Base-by-base conservation (phyloP, 345 rosid genomes). In the Clausena lansium region DNA sequence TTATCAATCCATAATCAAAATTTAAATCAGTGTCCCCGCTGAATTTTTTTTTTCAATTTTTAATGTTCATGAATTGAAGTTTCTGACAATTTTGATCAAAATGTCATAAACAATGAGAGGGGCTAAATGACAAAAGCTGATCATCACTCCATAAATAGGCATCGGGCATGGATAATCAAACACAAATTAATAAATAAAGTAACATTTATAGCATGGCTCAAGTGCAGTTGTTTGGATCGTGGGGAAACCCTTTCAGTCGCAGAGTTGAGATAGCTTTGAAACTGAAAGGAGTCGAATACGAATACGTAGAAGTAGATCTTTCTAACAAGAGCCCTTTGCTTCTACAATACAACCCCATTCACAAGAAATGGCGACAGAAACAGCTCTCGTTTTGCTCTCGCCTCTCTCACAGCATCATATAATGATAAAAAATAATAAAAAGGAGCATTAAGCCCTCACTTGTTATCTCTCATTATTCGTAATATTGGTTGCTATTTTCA, bases 261-360 rank as follows among this genome's bases (percentile, higher is more conserved):
- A 84, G 89, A 58, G 84, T 87, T 10, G 86, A 86, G 79, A 79
- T 81, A 73, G 92, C 83, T 70, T 82, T 88, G 41, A 81, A 80
- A 63, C 76, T 90, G 80, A 88, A 90, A 69, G 94, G 87, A 19
- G 81, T 88, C 50, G 69, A 80, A 36, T 87, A 88, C 47, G 85
- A 90, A 61, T 85, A 77, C 73, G 62, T 83, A 11, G 88, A 87
- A 59, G 91, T 87, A 66, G 90, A 90, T 74, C 67, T 88, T 45
- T 45, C 50, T 45, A 45, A 45, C 50, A 45, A 45, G 50, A 45
- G 50, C 17, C 17, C 50, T 13, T 0, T 13, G 50, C 50, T 45
- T 13, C 50, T 45, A 45, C 50, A 45, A 45, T 13, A 45, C 50
- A 45, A 88, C 52, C 90, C 92, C 7, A 32, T 88, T 38, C 79